These are phyloP conservation scores for Leishmania arabica DNA, from an alignment of 208 protist species.

Conservation along the genomic window DNA sequence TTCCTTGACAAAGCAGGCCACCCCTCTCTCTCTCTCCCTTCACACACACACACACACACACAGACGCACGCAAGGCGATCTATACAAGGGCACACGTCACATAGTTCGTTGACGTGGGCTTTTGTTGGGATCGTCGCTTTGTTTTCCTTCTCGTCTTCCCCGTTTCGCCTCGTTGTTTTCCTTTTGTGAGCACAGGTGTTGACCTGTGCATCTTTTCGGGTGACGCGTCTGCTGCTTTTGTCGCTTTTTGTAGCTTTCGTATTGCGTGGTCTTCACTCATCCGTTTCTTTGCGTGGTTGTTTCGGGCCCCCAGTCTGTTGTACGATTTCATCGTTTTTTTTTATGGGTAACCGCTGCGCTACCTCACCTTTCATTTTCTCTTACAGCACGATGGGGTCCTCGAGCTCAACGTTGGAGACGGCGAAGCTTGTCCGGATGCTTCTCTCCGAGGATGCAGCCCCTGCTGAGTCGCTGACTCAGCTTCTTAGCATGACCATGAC, in stretches of 20 bases:
- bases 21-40: not conserved
- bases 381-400: slow-evolving; percentile 56
- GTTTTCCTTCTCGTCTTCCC: not conserved
- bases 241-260: not conserved
- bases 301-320: not conserved
- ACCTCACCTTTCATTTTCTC: not conserved
- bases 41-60: not conserved
- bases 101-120: not conserved
- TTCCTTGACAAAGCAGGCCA: too few species aligned
- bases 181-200: not conserved
- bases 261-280: not conserved
- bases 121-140: not conserved
- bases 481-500: slow-evolving; percentile 49
- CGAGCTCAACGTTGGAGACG: slow-evolving; percentile 61
- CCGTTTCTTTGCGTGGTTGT: not conserved
- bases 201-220: not conserved
- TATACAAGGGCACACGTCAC: not conserved
- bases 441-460: slow-evolving; percentile 27
- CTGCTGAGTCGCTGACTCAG: slow-evolving; percentile 32
- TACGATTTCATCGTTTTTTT: not conserved
- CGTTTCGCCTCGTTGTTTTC: not conserved
- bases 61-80: not conserved
- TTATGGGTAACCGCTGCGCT: not conserved
- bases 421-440: slow-evolving; percentile 45
- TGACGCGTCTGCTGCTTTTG: not conserved